Percentiles rank a stretch among this genome's conserved stretches.
Evolutionary conservation across 768 basidiomycete genomes (phyloP).

Genomic region (Candolleomyces aberdarensis): DNA sequence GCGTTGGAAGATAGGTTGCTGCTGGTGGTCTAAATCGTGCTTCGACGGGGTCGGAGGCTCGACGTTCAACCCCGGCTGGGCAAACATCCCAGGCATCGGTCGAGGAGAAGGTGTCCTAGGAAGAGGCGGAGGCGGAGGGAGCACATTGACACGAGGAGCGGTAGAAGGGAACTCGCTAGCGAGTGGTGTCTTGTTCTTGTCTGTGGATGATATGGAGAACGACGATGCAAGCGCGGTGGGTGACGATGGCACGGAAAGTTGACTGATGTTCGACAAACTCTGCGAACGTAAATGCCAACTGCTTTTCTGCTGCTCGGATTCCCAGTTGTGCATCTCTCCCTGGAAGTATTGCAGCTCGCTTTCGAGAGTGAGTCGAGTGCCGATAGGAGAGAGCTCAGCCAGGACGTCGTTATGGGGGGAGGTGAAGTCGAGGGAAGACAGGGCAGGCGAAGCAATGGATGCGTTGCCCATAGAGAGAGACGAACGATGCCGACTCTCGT

Average conservation of each 20-base stretch:
- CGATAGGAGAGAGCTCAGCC: constrained; percentile 34
- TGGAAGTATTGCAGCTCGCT: constrained; percentile 47
- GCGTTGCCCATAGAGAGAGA: constrained; percentile 27
- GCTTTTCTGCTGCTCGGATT: background rate
- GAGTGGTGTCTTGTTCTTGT: background rate
- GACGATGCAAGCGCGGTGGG: constrained; percentile 12
- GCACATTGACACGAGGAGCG: background rate
- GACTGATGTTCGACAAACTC: constrained; percentile 53
- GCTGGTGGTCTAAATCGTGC: background rate
- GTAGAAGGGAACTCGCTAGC: background rate
- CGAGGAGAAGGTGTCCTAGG: background rate
- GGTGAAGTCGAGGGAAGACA: constrained; percentile 18
- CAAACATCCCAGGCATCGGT: background rate
- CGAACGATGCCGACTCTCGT: constrained; percentile 20
- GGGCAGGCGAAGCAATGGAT: constrained; percentile 28
- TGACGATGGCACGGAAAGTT: constrained; percentile 41
- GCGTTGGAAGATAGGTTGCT: constrained; percentile 1
- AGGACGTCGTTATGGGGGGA: constrained; percentile 14
- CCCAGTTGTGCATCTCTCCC: constrained; percentile 13
- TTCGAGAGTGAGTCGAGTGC: constrained; percentile 47
- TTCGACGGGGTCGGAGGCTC: constrained; percentile 42
- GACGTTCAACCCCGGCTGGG: constrained; percentile 27
- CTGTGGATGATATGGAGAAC: background rate
- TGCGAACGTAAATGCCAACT: constrained; percentile 45
- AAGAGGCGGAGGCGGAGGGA: constrained; percentile 10